Conservation (phyloP, 495 filamentous ascomycete species). For the Acidiella bohemica region DNA sequence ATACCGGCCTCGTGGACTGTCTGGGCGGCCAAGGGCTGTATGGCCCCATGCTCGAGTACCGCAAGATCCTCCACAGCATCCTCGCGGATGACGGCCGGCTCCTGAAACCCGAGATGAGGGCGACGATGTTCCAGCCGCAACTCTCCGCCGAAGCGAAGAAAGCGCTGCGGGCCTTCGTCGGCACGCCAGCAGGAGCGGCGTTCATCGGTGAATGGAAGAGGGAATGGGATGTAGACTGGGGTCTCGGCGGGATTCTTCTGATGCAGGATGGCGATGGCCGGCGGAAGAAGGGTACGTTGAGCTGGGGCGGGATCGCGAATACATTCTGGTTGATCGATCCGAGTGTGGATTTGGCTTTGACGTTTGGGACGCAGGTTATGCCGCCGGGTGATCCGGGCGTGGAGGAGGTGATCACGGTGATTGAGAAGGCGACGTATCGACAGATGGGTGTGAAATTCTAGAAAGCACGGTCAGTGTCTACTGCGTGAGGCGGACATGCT, state of each 20-base stretch:
- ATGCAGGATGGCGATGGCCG: conserved; percentile 20
- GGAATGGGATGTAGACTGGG: conserved; percentile 19
- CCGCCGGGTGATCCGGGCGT: conserved; percentile 14
- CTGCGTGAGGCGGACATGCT: no score
- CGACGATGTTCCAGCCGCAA: conserved; percentile 38
- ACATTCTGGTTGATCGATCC: conserved; percentile 24
- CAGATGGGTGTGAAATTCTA: conserved; percentile 8
- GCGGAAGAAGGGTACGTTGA: conserved; percentile 24
- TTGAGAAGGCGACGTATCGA: conserved; percentile 14
- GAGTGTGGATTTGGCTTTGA: conserved; percentile 10
- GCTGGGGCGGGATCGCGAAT: conserved; percentile 27
- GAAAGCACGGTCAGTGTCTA: no score
- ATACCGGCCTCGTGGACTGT: conserved; percentile 25
- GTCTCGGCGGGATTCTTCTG: conserved; percentile 27
- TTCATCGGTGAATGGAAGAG: conserved; percentile 10
- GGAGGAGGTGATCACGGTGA: conserved; percentile 10
- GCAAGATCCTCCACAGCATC: conserved; percentile 37
- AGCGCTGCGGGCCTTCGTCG: conserved; percentile 6
- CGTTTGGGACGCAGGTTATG: conserved; percentile 17
- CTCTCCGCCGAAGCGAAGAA: background rate
- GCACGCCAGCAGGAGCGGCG: background rate
- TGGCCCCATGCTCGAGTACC: conserved; percentile 34
- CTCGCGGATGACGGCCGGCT: conserved; percentile 35
- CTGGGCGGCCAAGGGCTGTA: conserved; percentile 43
- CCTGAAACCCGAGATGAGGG: conserved; percentile 31